phyloP scores from a whole-genome alignment of 768 basidiomycete species.

The Tricholoma terreum region DNA sequence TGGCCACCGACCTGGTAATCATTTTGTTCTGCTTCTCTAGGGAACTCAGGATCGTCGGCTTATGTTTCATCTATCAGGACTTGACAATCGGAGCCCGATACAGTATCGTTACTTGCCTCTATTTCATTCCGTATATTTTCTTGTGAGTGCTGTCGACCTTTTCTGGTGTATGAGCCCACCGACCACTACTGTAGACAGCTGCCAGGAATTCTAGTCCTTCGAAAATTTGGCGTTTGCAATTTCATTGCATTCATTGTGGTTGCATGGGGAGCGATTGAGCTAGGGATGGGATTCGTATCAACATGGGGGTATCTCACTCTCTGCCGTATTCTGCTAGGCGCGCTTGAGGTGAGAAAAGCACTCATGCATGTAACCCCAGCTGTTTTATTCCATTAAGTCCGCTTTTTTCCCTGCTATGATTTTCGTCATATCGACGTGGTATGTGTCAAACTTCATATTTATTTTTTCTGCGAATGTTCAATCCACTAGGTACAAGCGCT shows the following conservation, averaged over 20 bases:
- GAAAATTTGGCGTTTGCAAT: slow-evolving; percentile 41
- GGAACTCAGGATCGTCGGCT: not conserved
- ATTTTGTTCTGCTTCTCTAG: not conserved
- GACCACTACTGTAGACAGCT: slow-evolving; percentile 34
- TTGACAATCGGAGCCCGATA: slow-evolving; percentile 34
- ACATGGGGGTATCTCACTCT: slow-evolving; percentile 39
- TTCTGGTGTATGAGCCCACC: not conserved
- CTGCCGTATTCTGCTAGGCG: slow-evolving; percentile 43
- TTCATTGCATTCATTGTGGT: slow-evolving; percentile 40
- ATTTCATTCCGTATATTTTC: slow-evolving; percentile 44
- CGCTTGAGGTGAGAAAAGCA: slow-evolving; percentile 35
- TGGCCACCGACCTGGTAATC: slow-evolving; percentile 36
- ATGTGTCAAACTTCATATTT: not conserved
- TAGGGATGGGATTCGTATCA: slow-evolving; percentile 44
- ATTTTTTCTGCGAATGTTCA: slow-evolving; percentile 1
- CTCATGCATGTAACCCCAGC: not conserved
- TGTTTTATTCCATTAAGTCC: slow-evolving; percentile 27
- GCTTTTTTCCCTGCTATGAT: slow-evolving; percentile 45
- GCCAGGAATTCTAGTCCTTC: slow-evolving; percentile 43
- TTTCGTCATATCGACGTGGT: slow-evolving; percentile 48
- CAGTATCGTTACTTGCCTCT: slow-evolving; percentile 41
- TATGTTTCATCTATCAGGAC: slow-evolving; percentile 19
- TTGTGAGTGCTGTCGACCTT: slow-evolving; percentile 26
- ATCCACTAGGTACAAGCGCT: slow-evolving; percentile 39
- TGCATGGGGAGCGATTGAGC: slow-evolving; percentile 42